Conservation (phyloP, 176 grass and related monocot species). For the Microstegium vimineum region DNA sequence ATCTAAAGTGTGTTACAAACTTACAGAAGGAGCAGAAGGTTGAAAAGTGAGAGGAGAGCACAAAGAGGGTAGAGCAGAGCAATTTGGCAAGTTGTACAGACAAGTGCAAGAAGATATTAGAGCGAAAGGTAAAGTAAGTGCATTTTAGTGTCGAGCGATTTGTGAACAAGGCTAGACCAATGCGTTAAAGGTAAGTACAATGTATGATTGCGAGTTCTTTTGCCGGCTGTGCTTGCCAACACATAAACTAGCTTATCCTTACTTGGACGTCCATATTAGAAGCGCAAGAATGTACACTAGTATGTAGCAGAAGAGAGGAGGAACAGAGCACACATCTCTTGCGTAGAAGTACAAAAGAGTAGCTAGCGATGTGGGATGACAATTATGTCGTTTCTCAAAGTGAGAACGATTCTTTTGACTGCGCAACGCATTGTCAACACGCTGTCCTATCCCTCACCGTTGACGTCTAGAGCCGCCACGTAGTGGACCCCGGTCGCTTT, state of each 20-base stretch:
- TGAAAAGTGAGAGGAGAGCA: background rate
- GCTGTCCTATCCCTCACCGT: background rate
- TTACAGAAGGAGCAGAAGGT: background rate
- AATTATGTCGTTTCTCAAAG: too few relatives aligned
- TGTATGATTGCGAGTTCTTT: background rate
- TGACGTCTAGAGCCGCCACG: slow-evolving; percentile 4
- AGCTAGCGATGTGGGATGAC: too few relatives aligned
- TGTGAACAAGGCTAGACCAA: background rate
- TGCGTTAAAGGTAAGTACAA: background rate
- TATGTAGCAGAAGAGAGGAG: background rate
- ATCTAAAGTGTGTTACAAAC: background rate
- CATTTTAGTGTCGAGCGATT: background rate
- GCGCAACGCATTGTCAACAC: slow-evolving; percentile 4
- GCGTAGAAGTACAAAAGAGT: too few relatives aligned
- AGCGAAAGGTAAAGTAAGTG: background rate
- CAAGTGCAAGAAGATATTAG: background rate
- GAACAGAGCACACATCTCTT: background rate
- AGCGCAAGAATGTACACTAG: background rate
- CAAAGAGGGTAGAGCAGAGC: background rate
- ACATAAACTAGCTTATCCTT: background rate
- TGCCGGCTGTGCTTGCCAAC: background rate
- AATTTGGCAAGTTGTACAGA: background rate
- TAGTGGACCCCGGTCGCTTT: slow-evolving; percentile 15
- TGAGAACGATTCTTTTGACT: too few relatives aligned
- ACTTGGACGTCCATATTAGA: background rate